These are phyloP conservation scores for Sporothrix pseudoabietina DNA, from an alignment of 2,329 filamentous ascomycete species.

Conservation along the genomic window DNA sequence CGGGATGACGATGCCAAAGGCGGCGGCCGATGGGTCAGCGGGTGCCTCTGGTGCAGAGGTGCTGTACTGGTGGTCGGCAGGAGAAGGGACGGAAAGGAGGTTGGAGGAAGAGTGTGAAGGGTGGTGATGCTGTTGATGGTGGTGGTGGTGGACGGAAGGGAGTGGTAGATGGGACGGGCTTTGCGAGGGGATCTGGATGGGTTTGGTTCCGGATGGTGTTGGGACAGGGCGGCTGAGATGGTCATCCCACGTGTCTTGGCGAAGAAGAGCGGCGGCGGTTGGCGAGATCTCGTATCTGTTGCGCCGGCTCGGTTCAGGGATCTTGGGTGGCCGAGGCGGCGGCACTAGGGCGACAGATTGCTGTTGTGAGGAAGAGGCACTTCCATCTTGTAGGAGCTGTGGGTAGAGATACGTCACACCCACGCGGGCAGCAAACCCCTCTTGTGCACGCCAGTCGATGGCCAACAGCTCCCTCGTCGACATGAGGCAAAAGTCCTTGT, in stretches of 20 bases:
- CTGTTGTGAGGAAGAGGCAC: background rate
- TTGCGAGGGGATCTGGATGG: constrained; percentile 26
- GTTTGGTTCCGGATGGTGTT: constrained; percentile 22
- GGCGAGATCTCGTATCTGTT: constrained; percentile 3
- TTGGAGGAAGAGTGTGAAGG: background rate
- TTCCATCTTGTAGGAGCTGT: constrained; percentile 28
- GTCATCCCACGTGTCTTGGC: constrained; percentile 17
- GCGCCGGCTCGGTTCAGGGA: background rate
- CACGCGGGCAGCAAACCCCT: constrained; percentile 48
- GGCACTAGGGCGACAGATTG: background rate
- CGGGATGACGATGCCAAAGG: constrained; percentile 34
- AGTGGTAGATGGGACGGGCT: background rate
- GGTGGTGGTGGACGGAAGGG: constrained; percentile 3
- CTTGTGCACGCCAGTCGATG: constrained; percentile 46
- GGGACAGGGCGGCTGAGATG: background rate
- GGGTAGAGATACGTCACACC: constrained; percentile 48
- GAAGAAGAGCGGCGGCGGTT: constrained; percentile 4
- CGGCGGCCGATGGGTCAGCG: constrained; percentile 2
- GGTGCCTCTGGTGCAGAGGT: background rate
- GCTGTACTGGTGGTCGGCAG: constrained; percentile 12
- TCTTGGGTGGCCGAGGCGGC: background rate
- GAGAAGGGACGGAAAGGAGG: constrained; percentile 1
- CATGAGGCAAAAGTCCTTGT: constrained; percentile 50
- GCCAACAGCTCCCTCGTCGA: constrained; percentile 58
- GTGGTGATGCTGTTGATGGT: background rate